phyloP scores from a whole-genome alignment of 306 rosid genomes.

The Purshia tridentata region DNA sequence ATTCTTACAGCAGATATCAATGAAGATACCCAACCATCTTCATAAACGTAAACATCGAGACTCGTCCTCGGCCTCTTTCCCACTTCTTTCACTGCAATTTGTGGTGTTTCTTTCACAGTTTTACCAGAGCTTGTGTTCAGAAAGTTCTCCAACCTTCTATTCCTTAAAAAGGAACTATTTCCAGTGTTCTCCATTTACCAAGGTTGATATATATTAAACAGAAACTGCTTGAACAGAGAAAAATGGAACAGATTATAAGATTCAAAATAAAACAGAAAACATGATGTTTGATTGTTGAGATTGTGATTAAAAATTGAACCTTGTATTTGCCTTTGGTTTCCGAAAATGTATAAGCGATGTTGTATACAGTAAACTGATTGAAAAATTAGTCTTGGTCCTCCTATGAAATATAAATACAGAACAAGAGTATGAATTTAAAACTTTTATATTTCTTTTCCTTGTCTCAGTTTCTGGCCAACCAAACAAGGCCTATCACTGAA shows the following conservation, averaged over 20 bases:
- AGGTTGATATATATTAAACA: background rate
- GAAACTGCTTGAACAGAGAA: constrained; percentile 15
- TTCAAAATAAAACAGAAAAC: too few relatives aligned
- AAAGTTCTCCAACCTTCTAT: constrained; percentile 50
- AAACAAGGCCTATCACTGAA: background rate
- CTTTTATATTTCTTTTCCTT: background rate
- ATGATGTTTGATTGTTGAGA: too few relatives aligned
- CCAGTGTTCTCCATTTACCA: constrained; percentile 27
- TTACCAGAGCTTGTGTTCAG: constrained; percentile 41
- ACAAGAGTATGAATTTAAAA: too few relatives aligned
- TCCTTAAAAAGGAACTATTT: constrained; percentile 45
- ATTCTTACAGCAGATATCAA: constrained; percentile 52
- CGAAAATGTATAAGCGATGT: too few relatives aligned
- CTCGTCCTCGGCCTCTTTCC: constrained; percentile 19
- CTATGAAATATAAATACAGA: too few relatives aligned
- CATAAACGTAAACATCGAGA: constrained; percentile 29
- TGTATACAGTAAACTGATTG: too few relatives aligned
- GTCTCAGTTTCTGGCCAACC: constrained; percentile 8
- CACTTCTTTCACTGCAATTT: constrained; percentile 13
- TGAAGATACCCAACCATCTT: constrained; percentile 44
- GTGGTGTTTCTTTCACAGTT: constrained; percentile 31
- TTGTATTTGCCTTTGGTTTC: background rate
- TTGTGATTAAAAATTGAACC: background rate
- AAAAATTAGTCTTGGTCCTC: too few relatives aligned
- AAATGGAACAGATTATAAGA: background rate